Evolutionary conservation across 2,329 filamentous ascomycete genomes (phyloP), one percentile per base, ranked within the genome.

Genomic region (Botrytis cinerea): DNA sequence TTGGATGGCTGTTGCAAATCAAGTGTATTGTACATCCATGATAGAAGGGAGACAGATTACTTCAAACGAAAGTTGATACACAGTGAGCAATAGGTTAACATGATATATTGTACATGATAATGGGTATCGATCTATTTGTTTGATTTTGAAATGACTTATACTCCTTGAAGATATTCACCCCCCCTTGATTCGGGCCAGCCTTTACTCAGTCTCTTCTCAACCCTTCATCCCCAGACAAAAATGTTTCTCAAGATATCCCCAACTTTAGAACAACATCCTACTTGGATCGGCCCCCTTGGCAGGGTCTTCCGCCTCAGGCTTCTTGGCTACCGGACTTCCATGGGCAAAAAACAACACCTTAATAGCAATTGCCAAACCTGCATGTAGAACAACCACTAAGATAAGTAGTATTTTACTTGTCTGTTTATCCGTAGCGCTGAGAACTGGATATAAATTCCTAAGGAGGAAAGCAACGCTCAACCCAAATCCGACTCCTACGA

Each of bases 261-360:
- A 25, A 20, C 20, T 46, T 35, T 63, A 64, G 6, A 75, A 74
- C 51, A 75, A 68, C 45, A 75, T 70, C 48, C 38, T 75, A 45
- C 73, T 54, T 25, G 75, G 57, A 35, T 72, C 40, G n/a, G 70
- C 61, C 51, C 64, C 71, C 38, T 74, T 71, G n/a, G 45, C 62
- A 46, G 78, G 73, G 45, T 61, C 64, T 7, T 73, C 72, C 4
- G 64, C 67, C 51, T 60, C 61, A 10, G 73, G 40, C 46, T 59
- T 70, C 71, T 79, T 78, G 61, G 75, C 74, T 14, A 73, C 86
- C 69, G 89, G 89, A 82, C 92, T 94, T 67, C 88, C 90, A 78
- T 93, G 90, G 78, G 94, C 95, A 84, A 99, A 99, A 87, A 98
- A 98, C 43, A 98, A 84, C 74, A 98, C 91, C 87, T 98, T 98